phyloP scores from a whole-genome alignment of 768 basidiomycete species.

The Collybia sp. region DNA sequence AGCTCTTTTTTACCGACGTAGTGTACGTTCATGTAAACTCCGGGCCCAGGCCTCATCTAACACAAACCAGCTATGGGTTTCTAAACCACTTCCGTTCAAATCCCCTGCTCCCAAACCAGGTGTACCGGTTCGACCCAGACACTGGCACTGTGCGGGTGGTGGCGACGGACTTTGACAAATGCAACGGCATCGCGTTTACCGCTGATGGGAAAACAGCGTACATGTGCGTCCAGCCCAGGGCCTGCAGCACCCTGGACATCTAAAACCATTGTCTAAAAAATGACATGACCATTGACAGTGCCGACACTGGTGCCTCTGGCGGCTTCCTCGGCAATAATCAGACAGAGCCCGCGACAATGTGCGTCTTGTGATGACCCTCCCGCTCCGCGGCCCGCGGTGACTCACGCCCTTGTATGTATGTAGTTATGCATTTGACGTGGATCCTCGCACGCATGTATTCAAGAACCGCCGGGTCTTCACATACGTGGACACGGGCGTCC shows the following conservation, averaged over 20 bases:
- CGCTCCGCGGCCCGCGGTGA: background rate
- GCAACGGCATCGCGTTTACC: conserved; percentile 76
- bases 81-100: conserved; percentile 60
- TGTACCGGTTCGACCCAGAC: conserved; percentile 70
- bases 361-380: conserved; percentile 14
- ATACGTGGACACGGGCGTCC: conserved; percentile 57
- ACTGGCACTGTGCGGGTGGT: conserved; percentile 65
- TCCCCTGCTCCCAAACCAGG: conserved; percentile 67
- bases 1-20: conserved; percentile 73
- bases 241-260: background rate
- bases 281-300: conserved; percentile 20
- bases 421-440: conserved; percentile 70
- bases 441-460: conserved; percentile 47
- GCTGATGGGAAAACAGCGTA: conserved; percentile 61
- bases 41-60: background rate
- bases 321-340: conserved; percentile 46
- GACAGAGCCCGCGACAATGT: conserved; percentile 67
- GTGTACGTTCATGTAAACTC: conserved; percentile 35
- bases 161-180: conserved; percentile 69
- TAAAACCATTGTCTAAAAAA: background rate
- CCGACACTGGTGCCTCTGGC: conserved; percentile 46
- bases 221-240: conserved; percentile 31
- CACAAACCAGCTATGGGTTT: conserved; percentile 50
- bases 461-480: conserved; percentile 63
- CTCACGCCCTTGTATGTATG: background rate